Evolutionary conservation across 2,329 filamentous ascomycete genomes (phyloP), one percentile per base, ranked within the genome.

Genomic region (Monosporascus ibericus): DNA sequence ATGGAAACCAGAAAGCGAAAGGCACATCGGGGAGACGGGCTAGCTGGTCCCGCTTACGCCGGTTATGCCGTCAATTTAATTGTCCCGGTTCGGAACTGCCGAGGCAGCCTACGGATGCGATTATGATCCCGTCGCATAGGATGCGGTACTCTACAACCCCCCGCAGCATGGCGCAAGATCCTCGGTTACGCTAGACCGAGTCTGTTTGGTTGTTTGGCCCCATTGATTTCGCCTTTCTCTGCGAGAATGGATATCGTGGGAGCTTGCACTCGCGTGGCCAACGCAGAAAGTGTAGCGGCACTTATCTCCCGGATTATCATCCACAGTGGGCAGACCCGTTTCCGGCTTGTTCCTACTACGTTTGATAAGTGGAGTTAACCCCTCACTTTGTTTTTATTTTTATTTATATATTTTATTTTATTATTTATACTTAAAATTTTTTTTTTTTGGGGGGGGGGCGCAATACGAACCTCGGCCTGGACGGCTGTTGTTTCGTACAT

Each of bases 1-100:
- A 3, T 90, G 86, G 86, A 90, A 90, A 68, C 86, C 87, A 24
- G 85, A 88, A 65, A 79, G 70, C 60, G 81, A 87, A 65, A 79
- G 86, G 57, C 84, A 88, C 62, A 87, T 90, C 61, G 86, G 86
- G 61, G 75, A 78, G 58, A 57, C 65, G 55, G 58, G 61, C 39
- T 64, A 63, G 57, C 59, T 55, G 48, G 51, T 58, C 53, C 37
- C 61, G n/a, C 50, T 63, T 40, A 55, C 59, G 51, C 58, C 58
- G 11, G 5, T 14, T 34, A 2, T 14, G 30, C 30, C 11, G 30
- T 5, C 30, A 34, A 34, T 34, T 14, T 34, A 14, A 34, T 14
- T 34, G 11, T 34, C 9, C 30, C 9, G 4, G 9, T 14, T 34
- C 30, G 4, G 30, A 34, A 34, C 11, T 14, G 30, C 11, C 9